These are phyloP conservation scores for Filosporella fistucella DNA, from an alignment of 495 filamentous ascomycete genomes.

Conservation along the genomic window DNA sequence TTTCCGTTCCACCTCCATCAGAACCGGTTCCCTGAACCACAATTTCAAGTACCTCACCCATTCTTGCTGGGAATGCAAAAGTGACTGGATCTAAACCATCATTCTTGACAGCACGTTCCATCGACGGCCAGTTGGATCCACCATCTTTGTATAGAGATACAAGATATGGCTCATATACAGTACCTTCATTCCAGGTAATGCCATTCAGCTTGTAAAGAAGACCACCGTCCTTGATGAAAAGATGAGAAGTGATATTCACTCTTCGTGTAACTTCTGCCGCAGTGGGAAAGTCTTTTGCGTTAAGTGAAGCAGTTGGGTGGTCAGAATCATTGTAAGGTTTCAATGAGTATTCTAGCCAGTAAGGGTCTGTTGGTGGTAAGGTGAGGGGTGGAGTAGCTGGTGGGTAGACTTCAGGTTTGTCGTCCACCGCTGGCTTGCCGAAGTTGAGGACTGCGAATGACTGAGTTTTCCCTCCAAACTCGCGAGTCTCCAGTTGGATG, in stretches of 20 bases:
- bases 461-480: constrained; percentile 36
- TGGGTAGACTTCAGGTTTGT: constrained; percentile 7
- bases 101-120: constrained; percentile 37
- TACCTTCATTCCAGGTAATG: constrained; percentile 42
- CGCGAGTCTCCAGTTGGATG: constrained; percentile 49
- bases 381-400: constrained; percentile 29
- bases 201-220: constrained; percentile 36
- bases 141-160: constrained; percentile 49
- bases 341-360: constrained; percentile 52
- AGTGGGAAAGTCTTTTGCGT: constrained; percentile 37
- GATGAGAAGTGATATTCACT: constrained; percentile 38
- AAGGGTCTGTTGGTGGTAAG: constrained; percentile 34
- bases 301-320: no score
- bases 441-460: constrained; percentile 51
- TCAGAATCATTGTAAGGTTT: no score
- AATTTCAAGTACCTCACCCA: constrained; percentile 61
- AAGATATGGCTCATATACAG: constrained; percentile 42
- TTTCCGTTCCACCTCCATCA: constrained; percentile 40
- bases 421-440: no score
- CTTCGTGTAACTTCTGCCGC: constrained; percentile 49
- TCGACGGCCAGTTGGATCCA: constrained; percentile 32
- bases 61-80: constrained; percentile 43
- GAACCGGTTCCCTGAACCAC: constrained; percentile 47
- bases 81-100: constrained; percentile 49
- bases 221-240: constrained; percentile 38